Base-by-base conservation (phyloP, 2,329 filamentous ascomycete species). In the Ceratocystis eucalypticola region DNA sequence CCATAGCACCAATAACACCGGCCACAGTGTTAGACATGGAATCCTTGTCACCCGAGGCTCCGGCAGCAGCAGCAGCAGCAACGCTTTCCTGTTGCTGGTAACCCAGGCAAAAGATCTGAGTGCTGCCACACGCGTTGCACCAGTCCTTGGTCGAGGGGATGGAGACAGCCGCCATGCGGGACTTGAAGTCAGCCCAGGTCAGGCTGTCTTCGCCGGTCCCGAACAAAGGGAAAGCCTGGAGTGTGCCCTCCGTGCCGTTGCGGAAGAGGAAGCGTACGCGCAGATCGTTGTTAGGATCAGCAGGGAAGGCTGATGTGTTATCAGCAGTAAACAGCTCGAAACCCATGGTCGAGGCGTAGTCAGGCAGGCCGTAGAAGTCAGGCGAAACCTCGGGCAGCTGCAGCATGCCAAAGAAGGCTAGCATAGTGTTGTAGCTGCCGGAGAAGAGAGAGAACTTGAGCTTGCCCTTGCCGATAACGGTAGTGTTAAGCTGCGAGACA, bases 381-480 rank as follows among this genome's bases (percentile, higher is more conserved):
- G 68, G 65, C 7, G 72, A 74, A 2, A 72, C 68, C 1, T 71
- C 65, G 2, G 71, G 66, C 44, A 75, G 71, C 30, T 70, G 71
- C 0, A 71, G 67, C 12, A 74, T 65, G 17, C 74, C 74, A 50
- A 75, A 75, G 68, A 75, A 75, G 28, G 74, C 71, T n/a, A 75
- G 70, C 69, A 75, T 74, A 2, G 74, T 75, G 57, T 75, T 73
- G 68, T 75, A 75, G 67, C 73, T 74, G 17, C 74, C 74, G 0
- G 74, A 71, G 1, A 75, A 70, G 1, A 75, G 71, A 12, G 72
- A 73, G 67, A 75, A 74, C 69, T 75, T 75, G 61, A 73, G 71
- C 67, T 72, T 71, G 41, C 71, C 74, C 66, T 71, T 20, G 10
- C 71, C 69, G 4, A 70, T 28, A 1, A 75, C 71, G 6, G 73